These are phyloP conservation scores for Diaporthe capsici DNA, from an alignment of 2,329 filamentous ascomycete species.

Conservation along the genomic window DNA sequence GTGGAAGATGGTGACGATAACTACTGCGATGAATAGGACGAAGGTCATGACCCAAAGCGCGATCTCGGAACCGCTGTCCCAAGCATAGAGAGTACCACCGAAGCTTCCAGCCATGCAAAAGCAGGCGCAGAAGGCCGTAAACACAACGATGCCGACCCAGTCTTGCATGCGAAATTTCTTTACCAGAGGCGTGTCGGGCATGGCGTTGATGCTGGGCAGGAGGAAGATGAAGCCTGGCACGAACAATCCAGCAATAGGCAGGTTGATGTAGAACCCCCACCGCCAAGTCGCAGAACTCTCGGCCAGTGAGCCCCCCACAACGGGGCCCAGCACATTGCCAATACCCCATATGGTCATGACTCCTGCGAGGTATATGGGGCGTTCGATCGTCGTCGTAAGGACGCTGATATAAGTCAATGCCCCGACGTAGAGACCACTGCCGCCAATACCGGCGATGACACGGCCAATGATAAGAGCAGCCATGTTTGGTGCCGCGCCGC, in stretches of 20 bases:
- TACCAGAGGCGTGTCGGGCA: conserved; percentile 41
- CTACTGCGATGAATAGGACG: conserved; percentile 57
- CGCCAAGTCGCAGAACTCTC: conserved; percentile 56
- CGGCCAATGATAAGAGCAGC: conserved; percentile 51
- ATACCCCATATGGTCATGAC: conserved; percentile 52
- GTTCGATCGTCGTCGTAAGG: conserved; percentile 46
- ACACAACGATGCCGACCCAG: conserved; percentile 59
- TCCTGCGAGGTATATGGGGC: conserved; percentile 47
- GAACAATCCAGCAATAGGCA: conserved; percentile 58
- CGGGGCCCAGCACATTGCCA: conserved; percentile 57
- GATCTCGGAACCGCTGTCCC: conserved; percentile 60
- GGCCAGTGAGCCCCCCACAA: conserved; percentile 59
- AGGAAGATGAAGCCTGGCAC: conserved; percentile 49
- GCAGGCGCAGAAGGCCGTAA: conserved; percentile 54
- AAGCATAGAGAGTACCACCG: conserved; percentile 62
- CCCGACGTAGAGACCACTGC: conserved; percentile 55
- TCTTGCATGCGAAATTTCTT: conserved; percentile 56
- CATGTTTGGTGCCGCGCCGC: conserved; percentile 52
- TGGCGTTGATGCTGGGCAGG: conserved; percentile 45
- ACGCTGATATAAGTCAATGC: conserved; percentile 46
- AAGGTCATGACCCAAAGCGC: conserved; percentile 59
- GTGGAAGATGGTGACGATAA: conserved; percentile 55
- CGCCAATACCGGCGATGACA: conserved; percentile 56
- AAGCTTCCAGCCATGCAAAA: conserved; percentile 64
- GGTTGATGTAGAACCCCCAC: conserved; percentile 68